These are phyloP conservation scores for Lactarius evosmus DNA, from an alignment of 768 basidiomycete species.

Conservation along the genomic window DNA sequence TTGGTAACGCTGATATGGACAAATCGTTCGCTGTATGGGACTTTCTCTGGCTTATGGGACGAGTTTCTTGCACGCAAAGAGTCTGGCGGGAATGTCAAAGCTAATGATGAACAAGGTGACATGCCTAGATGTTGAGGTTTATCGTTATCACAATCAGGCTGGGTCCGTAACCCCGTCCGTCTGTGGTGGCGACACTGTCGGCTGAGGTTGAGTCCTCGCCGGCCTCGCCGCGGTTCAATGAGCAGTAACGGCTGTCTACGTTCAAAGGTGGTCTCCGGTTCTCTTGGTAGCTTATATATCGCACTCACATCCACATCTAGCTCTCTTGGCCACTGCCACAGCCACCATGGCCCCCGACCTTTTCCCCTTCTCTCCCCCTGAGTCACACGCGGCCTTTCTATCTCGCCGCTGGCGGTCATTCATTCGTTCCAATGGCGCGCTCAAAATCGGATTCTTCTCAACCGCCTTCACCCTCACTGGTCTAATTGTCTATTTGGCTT, in stretches of 20 bases:
- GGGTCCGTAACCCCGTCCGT: too few relatives aligned
- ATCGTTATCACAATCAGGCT: too few relatives aligned
- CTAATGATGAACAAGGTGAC: constrained; percentile 70
- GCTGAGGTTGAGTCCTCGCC: too few relatives aligned
- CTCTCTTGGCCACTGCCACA: neutral
- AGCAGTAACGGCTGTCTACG: too few relatives aligned
- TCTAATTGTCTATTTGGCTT: constrained; percentile 14
- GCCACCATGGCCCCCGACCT: neutral
- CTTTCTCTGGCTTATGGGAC: constrained; percentile 99
- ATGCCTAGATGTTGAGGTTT: too few relatives aligned
- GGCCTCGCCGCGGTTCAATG: too few relatives aligned
- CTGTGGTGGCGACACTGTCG: too few relatives aligned
- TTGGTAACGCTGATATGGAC: constrained; percentile 40
- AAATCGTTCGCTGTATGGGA: constrained; percentile 98
- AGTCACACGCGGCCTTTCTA: neutral
- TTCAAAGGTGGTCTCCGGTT: neutral
- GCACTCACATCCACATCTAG: neutral
- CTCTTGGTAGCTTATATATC: too few relatives aligned
- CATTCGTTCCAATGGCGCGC: neutral
- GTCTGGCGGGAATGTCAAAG: constrained; percentile 57
- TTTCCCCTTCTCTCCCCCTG: neutral
- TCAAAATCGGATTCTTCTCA: constrained; percentile 4
- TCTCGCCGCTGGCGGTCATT: constrained; percentile 3
- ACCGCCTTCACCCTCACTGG: constrained; percentile 6
- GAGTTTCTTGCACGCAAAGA: constrained; percentile 69